These are phyloP conservation scores for Chloromonas sp. DNA, from an alignment of 163 green algal genomes.

Conservation along the genomic window DNA sequence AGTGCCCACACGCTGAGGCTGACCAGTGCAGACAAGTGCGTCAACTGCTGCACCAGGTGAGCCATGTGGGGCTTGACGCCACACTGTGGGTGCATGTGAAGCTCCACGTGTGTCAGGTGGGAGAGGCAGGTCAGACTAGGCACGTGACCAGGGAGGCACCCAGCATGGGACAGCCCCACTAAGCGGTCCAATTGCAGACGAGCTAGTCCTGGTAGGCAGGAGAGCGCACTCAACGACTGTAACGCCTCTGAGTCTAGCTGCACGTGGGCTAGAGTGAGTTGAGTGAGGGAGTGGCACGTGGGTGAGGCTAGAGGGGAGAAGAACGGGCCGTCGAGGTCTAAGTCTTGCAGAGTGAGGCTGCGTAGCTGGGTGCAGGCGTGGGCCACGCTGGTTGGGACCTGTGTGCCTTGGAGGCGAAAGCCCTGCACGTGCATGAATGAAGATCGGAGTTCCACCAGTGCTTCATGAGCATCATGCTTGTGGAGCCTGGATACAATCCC, in stretches of 20 bases:
- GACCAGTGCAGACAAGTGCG: neutral
- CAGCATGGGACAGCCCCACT: too few species aligned
- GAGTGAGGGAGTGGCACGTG: neutral
- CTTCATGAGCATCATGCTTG: too few species aligned
- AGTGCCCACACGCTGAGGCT: neutral
- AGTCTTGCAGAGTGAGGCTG: neutral
- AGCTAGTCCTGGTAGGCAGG: too few species aligned
- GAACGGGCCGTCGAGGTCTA: neutral
- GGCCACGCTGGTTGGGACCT: neutral
- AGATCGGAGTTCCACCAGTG: too few species aligned
- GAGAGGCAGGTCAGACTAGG: neutral
- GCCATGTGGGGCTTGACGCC: neutral
- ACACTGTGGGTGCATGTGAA: neutral
- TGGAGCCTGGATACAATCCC: too few species aligned
- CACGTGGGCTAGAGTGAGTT: neutral
- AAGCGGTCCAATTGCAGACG: too few species aligned
- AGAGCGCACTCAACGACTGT: too few species aligned
- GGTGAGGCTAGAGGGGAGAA: neutral
- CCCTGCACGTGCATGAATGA: neutral
- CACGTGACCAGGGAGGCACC: too few species aligned
- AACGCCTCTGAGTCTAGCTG: neutral
- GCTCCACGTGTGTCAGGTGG: neutral
- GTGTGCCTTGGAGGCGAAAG: neutral
- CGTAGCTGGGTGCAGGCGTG: neutral
- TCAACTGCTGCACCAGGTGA: neutral